Evolutionary conservation across 257 asterid species (phyloP).

Genomic region (Euphrasia confusa): DNA sequence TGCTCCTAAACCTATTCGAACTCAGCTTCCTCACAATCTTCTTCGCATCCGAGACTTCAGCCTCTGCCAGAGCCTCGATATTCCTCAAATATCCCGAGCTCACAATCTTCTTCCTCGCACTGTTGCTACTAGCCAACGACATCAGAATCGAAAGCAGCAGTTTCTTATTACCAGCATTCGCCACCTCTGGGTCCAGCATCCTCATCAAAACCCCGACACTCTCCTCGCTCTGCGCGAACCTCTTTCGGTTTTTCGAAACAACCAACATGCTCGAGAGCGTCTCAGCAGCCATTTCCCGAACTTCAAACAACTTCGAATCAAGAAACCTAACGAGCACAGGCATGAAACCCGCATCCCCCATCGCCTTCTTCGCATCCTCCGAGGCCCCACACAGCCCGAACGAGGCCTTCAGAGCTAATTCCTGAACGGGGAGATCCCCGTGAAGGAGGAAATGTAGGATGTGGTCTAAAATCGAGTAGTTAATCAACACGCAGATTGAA

Average conservation of each 20-base stretch:
- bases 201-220: conserved; percentile 55
- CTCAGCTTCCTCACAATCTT: conserved; percentile 68
- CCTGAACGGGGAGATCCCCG: conserved; percentile 66
- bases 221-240: conserved; percentile 64
- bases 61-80: conserved; percentile 77
- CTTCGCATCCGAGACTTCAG: conserved; percentile 74
- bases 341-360: conserved; percentile 94
- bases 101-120: conserved; percentile 80
- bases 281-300: conserved; percentile 77
- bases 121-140: conserved; percentile 65
- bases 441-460: conserved; percentile 51
- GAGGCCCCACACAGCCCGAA: conserved; percentile 81
- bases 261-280: conserved; percentile 62
- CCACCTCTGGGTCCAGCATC: conserved; percentile 64
- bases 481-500: conserved; percentile 36
- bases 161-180: conserved; percentile 55
- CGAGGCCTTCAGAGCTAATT: conserved; percentile 70
- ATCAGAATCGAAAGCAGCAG: conserved; percentile 66
- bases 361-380: conserved; percentile 68
- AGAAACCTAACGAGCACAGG: conserved; percentile 64
- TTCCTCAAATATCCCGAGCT: conserved; percentile 62
- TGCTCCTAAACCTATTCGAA: conserved; percentile 47
- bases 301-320: conserved; percentile 56
- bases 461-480: conserved; percentile 57
- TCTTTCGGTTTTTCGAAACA: conserved; percentile 64